Evolutionary conservation across 2,329 filamentous ascomycete species (phyloP), one percentile per base, ranked within the genome.

Genomic region (Pseudogymnoascus sp.): DNA sequence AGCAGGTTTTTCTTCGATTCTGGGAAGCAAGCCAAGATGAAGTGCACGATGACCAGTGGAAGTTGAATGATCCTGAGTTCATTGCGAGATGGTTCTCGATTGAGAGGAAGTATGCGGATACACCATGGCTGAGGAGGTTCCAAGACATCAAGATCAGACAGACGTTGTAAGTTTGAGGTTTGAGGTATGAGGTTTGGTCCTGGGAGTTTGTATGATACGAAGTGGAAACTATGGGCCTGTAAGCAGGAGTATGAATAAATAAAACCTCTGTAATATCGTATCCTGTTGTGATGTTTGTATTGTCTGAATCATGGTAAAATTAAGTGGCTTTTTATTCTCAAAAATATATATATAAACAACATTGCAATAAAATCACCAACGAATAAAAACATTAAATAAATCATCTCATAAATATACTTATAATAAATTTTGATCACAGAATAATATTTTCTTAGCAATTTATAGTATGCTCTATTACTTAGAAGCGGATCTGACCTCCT

Each of bases 401-500:
- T 7, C 6, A 47, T 25, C 41, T 28, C 14, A 28, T 47, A 28
- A 28, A 1, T 25, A 47, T n/a, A 28, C n/a, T 47, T 28, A 47
- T n/a, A 54, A 54, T 30, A 20, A 18, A 50, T 1, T 1, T 54
- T 8, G 7, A 20, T 30, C 9, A 54, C 12, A 18, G 4, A 32
- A 2, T 32, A 32, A 1, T 20, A 54, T 12, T 54, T 4, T 14
- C 12, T 9, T 32, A 11, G 6, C 28, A 14, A 32, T 54, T 54
- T 54, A 54, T n/a, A 30, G 4, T n/a, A n/a, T 14, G 28, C 25
- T 20, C 5, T 2, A 12, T 54, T 9, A 54, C 12, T 58, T 58
- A 28, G 35, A 5, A 58, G 69, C 70, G 62, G 62, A 70, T 38
- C 63, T 66, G 5, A 96, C 90, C 77, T 96, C 92, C 68, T 94